These are phyloP conservation scores for Cornus florida DNA, from an alignment of 148 eudicot genomes.

Conservation along the genomic window DNA sequence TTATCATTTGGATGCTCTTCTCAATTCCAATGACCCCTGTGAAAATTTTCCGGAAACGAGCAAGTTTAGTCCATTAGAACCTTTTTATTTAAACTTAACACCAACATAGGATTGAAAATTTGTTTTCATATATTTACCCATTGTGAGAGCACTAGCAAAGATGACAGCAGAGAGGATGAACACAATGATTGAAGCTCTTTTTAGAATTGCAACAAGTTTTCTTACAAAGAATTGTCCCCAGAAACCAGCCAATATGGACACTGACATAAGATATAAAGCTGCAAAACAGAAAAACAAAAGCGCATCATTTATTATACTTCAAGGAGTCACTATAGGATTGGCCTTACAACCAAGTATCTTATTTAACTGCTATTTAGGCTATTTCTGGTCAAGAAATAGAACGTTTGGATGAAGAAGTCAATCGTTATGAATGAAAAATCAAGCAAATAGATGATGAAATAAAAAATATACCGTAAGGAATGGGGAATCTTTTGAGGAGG, in stretches of 20 bases:
- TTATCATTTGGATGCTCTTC: conserved; percentile 67
- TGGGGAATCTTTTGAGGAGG: conserved; percentile 84
- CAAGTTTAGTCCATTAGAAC: neutral
- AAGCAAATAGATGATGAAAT: neutral
- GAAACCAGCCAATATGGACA: conserved; percentile 86
- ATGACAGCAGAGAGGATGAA: conserved; percentile 91
- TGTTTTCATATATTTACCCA: conserved; percentile 53
- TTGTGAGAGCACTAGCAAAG: conserved; percentile 83
- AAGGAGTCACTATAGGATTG: neutral
- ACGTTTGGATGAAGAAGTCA: too few species aligned
- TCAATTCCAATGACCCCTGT: conserved; percentile 80
- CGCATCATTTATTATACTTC: neutral
- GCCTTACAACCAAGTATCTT: neutral
- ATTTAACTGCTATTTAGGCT: neutral
- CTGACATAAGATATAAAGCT: conserved; percentile 77
- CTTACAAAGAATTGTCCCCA: conserved; percentile 95
- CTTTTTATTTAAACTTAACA: neutral
- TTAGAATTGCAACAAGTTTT: conserved; percentile 64
- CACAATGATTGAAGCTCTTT: conserved; percentile 84
- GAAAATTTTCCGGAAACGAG: neutral
- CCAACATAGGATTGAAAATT: neutral
- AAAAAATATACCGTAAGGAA: conserved; percentile 59
- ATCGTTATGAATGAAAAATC: too few species aligned
- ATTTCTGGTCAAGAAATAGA: too few species aligned
- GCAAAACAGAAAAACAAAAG: conserved; percentile 26